Conservation (phyloP, 345 rosid species). For the Gossypium thurberi region DNA sequence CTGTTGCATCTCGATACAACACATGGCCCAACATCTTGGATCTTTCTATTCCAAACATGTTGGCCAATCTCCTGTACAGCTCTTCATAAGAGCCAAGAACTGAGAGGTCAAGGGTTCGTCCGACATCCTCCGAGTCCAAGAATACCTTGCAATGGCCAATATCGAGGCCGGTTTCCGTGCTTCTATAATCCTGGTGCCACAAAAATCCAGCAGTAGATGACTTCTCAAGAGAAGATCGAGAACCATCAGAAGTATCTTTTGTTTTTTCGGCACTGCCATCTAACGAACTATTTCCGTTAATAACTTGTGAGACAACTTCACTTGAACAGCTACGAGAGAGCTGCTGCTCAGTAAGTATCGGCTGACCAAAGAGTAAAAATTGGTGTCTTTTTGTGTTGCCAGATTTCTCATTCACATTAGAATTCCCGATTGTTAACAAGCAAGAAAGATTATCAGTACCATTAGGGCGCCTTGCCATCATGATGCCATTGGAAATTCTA, state of each 20-base stretch:
- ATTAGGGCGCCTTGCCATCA: slow-evolving; percentile 23
- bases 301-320: slow-evolving; percentile 31
- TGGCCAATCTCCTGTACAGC: slow-evolving; percentile 50
- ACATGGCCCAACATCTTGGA: slow-evolving; percentile 50
- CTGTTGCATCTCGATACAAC: slow-evolving; percentile 60
- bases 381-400: slow-evolving; percentile 51
- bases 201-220: slow-evolving; percentile 28
- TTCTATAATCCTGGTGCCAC: slow-evolving; percentile 38
- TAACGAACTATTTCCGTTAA: slow-evolving; percentile 17
- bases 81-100: slow-evolving; percentile 74
- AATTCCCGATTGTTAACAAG: slow-evolving; percentile 65
- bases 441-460: slow-evolving; percentile 57
- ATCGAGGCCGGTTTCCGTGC: slow-evolving; percentile 33
- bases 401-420: slow-evolving; percentile 45
- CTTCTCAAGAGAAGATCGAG: slow-evolving; percentile 27
- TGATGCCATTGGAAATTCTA: slow-evolving; percentile 34
- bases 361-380: slow-evolving; percentile 83
- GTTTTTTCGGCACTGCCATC: slow-evolving; percentile 21
- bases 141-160: slow-evolving; percentile 89
- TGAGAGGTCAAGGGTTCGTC: slow-evolving; percentile 78
- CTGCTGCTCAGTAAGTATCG: slow-evolving; percentile 69
- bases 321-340: slow-evolving; percentile 33
- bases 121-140: slow-evolving; percentile 84
- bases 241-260: slow-evolving; percentile 25
- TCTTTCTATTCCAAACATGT: slow-evolving; percentile 70